phyloP scores from a whole-genome alignment of 306 rosid genomes.

The Corylus avellana region DNA sequence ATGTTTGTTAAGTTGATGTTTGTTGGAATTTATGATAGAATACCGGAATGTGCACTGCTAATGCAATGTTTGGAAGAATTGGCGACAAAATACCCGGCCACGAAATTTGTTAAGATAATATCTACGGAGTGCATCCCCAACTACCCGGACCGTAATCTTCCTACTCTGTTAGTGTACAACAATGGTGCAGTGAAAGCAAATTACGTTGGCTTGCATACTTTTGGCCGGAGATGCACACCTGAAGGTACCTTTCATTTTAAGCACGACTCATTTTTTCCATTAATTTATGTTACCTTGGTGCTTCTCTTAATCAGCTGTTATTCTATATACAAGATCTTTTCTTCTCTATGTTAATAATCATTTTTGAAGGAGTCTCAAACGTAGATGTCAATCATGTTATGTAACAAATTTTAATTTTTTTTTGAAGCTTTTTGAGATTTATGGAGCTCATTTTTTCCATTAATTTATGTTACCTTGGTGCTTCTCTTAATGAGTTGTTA shows the following conservation, averaged over 20 bases:
- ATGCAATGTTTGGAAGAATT: slow-evolving; percentile 88
- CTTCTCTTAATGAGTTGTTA: neutral
- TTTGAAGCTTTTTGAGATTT: neutral
- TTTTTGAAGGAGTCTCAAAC: neutral
- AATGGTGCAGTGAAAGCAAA: slow-evolving; percentile 91
- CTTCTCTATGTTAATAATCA: neutral
- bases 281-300: slow-evolving; percentile 8
- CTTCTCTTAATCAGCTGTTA: neutral
- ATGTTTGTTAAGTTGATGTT: slow-evolving; percentile 16
- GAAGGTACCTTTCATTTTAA: slow-evolving; percentile 63
- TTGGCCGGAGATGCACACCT: slow-evolving; percentile 89
- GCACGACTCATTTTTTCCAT: neutral
- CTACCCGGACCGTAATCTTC: slow-evolving; percentile 85
- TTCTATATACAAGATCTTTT: neutral
- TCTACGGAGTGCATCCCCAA: slow-evolving; percentile 97
- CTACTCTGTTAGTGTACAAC: slow-evolving; percentile 87
- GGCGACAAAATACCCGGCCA: slow-evolving; percentile 76
- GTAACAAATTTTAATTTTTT: neutral
- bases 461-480: slow-evolving; percentile 8
- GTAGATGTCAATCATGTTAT: neutral
- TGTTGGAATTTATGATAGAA: slow-evolving; percentile 37
- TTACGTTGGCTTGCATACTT: slow-evolving; percentile 70
- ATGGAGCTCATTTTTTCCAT: neutral
- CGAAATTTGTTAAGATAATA: slow-evolving; percentile 92
- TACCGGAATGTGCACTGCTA: slow-evolving; percentile 75